These are phyloP conservation scores for Metschnikowia lochheadii DNA, from an alignment of 805 yeast genomes.

Conservation along the genomic window DNA sequence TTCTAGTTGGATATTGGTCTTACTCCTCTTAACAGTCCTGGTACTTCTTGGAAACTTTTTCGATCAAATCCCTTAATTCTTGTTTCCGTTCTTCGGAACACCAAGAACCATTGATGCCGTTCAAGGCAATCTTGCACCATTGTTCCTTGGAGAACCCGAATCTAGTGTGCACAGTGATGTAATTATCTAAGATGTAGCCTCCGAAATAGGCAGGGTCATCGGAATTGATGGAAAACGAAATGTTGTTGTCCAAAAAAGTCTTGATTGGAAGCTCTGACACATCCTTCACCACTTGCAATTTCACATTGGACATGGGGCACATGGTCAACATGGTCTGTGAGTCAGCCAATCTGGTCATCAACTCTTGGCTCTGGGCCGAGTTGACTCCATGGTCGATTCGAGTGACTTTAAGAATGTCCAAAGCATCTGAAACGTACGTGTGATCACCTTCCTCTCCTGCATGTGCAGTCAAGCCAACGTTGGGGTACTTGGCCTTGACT, in stretches of 20 bases:
- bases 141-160: slow-evolving; percentile 58
- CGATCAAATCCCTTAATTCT: slow-evolving; percentile 43
- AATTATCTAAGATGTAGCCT: slow-evolving; percentile 78
- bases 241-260: slow-evolving; percentile 53
- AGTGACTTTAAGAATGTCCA: slow-evolving; percentile 50
- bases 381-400: slow-evolving; percentile 83
- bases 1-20: too few relatives aligned
- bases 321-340: slow-evolving; percentile 58
- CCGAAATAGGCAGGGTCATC: slow-evolving; percentile 64
- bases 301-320: slow-evolving; percentile 77
- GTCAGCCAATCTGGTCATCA: slow-evolving; percentile 55
- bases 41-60: slow-evolving; percentile 40
- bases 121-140: slow-evolving; percentile 62
- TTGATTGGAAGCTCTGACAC: slow-evolving; percentile 65
- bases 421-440: slow-evolving; percentile 54
- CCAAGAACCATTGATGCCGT: slow-evolving; percentile 74
- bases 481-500: slow-evolving; percentile 46
- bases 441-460: slow-evolving; percentile 90
- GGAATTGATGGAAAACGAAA: slow-evolving; percentile 72
- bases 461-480: slow-evolving; percentile 71
- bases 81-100: slow-evolving; percentile 53
- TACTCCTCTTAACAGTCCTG: neutral
- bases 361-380: slow-evolving; percentile 49
- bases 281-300: slow-evolving; percentile 67
- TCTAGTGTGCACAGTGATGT: slow-evolving; percentile 57